Percentiles rank a stretch among this genome's conserved stretches.
phyloP scores from a whole-genome alignment of 768 basidiomycete genomes.

The Holtermanniella nyarrowii region DNA sequence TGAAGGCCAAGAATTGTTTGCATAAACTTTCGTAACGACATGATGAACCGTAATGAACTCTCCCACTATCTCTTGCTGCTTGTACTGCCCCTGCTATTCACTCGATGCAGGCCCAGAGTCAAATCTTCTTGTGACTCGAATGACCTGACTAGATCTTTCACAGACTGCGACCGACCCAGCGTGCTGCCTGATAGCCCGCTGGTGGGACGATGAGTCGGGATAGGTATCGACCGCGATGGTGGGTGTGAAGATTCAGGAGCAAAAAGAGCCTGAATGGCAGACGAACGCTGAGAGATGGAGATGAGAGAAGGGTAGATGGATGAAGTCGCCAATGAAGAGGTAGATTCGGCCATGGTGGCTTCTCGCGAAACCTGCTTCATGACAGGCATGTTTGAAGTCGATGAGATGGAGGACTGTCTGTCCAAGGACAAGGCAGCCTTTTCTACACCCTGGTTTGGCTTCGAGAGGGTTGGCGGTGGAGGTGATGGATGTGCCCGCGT shows the following conservation, averaged over 20 bases:
- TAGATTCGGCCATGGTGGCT: too few species aligned
- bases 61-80: not conserved
- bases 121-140: not conserved
- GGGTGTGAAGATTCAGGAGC: conserved; percentile 6
- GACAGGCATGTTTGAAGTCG: too few species aligned
- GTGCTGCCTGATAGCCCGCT: not conserved
- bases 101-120: not conserved
- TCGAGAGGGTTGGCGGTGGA: not conserved
- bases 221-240: not conserved
- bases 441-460: too few species aligned
- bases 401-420: too few species aligned
- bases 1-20: too few species aligned
- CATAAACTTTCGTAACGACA: not conserved
- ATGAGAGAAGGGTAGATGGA: conserved; percentile 18
- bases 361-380: too few species aligned
- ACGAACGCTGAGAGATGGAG: conserved; percentile 19
- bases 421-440: too few species aligned
- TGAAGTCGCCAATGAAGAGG: conserved; percentile 4
- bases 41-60: not conserved
- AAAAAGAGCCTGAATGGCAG: conserved; percentile 22
- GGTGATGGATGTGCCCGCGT: not conserved
- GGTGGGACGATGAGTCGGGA: too few species aligned
- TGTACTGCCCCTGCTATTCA: not conserved
- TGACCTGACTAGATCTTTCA: not conserved
- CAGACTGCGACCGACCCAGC: not conserved